phyloP scores from a whole-genome alignment of 2,329 filamentous ascomycete species.

The Penicillium hesseltinei region DNA sequence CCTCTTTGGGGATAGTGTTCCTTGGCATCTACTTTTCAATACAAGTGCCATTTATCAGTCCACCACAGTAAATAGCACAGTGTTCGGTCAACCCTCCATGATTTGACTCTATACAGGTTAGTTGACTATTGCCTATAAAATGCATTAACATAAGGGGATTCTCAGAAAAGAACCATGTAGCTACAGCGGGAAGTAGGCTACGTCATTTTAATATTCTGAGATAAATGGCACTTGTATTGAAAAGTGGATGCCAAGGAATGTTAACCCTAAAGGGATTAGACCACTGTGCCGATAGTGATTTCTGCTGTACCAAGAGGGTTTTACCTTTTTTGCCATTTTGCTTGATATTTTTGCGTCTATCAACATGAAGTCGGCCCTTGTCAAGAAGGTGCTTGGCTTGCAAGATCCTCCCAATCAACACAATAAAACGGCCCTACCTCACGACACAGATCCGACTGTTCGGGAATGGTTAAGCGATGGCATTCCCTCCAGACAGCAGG shows the following conservation, averaged over 20 bases:
- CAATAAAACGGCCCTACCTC: not conserved
- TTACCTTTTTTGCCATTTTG: not conserved
- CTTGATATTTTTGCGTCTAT: not conserved
- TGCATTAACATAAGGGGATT: too few relatives aligned
- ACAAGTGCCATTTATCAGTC: not conserved
- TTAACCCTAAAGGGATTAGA: not conserved
- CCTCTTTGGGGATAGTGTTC: not conserved
- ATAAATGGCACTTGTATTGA: not conserved
- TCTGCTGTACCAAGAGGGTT: not conserved
- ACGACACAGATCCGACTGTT: conserved; percentile 9
- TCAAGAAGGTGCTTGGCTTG: conserved; percentile 5
- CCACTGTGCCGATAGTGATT: not conserved
- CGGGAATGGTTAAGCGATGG: conserved; percentile 5
- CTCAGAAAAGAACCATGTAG: too few relatives aligned
- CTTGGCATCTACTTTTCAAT: not conserved
- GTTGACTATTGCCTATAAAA: too few relatives aligned
- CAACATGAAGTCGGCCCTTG: not conserved
- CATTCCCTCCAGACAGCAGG: conserved; percentile 1
- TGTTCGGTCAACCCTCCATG: not conserved
- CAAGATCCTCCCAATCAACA: not conserved
- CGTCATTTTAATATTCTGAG: too few relatives aligned
- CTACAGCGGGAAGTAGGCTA: too few relatives aligned
- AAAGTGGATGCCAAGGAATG: not conserved
- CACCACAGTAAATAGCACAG: not conserved
- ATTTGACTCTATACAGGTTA: too few relatives aligned